Evolutionary conservation across 441 rosid genomes (phyloP).

Genomic region (Cnidoscolus chayamansa): DNA sequence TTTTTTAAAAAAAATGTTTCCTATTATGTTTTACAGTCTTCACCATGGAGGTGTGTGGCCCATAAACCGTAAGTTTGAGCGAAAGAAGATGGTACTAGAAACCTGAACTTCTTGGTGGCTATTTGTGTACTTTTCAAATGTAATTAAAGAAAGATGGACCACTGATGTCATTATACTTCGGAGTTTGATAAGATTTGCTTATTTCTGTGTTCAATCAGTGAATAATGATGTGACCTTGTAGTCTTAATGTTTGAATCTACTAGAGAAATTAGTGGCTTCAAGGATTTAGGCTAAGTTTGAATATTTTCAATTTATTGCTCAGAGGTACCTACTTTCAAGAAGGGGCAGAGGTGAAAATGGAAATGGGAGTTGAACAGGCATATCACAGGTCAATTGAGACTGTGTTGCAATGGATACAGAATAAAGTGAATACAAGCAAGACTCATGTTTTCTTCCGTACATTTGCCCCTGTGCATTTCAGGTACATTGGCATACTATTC

Average conservation of each 20-base stretch:
- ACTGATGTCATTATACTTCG: neutral
- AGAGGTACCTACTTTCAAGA: slow-evolving; percentile 91
- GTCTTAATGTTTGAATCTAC: neutral
- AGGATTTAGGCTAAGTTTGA: neutral
- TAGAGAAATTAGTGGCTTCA: neutral
- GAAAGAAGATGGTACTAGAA: no score
- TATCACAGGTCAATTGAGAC: slow-evolving; percentile 63
- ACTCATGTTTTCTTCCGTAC: slow-evolving; percentile 87
- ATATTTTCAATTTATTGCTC: slow-evolving; percentile 13
- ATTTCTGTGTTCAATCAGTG: neutral
- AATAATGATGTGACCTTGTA: slow-evolving; percentile 6
- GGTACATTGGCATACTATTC: slow-evolving; percentile 37
- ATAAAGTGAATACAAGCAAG: slow-evolving; percentile 58
- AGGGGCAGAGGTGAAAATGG: slow-evolving; percentile 50
- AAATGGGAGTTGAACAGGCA: slow-evolving; percentile 64
- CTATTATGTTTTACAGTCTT: no score
- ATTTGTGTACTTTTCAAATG: slow-evolving; percentile 10
- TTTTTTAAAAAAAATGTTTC: no score
- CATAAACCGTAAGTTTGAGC: no score
- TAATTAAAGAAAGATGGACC: no score
- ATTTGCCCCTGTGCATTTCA: slow-evolving; percentile 92
- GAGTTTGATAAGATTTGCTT: slow-evolving; percentile 11
- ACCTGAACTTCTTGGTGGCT: neutral
- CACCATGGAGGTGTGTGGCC: no score
- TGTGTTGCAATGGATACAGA: slow-evolving; percentile 57